Conservation (phyloP, 176 grass and related monocot species). For the Neostapfia colusana region DNA sequence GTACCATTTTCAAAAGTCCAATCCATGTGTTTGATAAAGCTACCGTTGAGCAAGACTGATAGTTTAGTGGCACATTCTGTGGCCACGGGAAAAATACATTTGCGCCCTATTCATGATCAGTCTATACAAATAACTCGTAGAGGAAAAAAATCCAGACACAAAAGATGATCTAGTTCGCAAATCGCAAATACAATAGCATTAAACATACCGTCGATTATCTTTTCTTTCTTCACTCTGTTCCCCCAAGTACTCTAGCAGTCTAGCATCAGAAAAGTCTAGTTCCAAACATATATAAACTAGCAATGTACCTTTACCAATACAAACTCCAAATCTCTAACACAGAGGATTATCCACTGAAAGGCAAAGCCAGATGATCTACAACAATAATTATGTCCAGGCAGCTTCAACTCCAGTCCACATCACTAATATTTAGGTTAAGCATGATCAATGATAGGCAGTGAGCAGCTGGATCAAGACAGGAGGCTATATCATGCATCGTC, state of each 20-base stretch:
- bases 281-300: neutral
- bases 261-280: conserved; percentile 3
- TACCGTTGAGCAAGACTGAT: neutral
- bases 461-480: conserved; percentile 1
- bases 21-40: neutral
- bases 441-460: neutral
- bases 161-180: neutral
- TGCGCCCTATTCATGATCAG: neutral
- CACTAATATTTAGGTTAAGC: neutral
- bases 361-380: neutral
- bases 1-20: neutral
- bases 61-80: too few relatives aligned
- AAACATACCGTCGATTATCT: neutral
- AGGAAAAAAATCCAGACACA: neutral
- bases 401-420: neutral
- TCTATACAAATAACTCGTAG: neutral
- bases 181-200: neutral
- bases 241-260: neutral
- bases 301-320: neutral
- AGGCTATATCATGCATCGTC: neutral
- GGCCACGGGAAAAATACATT: too few relatives aligned
- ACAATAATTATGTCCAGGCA: neutral
- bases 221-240: neutral
- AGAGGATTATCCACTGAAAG: neutral
- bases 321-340: neutral